Conservation (phyloP, 345 rosid genomes). For the Moringa oleifera region DNA sequence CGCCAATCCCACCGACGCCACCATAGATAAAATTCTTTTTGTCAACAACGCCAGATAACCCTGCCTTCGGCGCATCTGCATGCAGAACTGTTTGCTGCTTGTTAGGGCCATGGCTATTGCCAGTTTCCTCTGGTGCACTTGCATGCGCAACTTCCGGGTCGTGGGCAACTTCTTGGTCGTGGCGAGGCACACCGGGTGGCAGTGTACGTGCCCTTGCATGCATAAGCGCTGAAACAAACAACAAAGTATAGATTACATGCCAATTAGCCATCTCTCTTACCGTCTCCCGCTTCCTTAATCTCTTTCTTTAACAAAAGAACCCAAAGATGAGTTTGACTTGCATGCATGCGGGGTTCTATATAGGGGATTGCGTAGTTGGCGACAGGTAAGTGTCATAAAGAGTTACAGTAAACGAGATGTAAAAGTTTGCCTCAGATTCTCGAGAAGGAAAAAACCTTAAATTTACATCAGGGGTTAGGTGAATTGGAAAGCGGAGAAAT, state of each 20-base stretch:
- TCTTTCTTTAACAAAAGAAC: neutral
- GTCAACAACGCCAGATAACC: slow-evolving; percentile 44
- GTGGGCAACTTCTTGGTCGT: no score
- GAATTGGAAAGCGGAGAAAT: slow-evolving; percentile 21
- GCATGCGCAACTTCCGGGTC: neutral
- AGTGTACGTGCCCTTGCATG: slow-evolving; percentile 12
- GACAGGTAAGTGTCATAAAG: slow-evolving; percentile 45
- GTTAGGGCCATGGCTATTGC: no score
- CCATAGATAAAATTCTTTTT: slow-evolving; percentile 53
- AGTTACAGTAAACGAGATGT: slow-evolving; percentile 14
- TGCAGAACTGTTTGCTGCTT: slow-evolving; percentile 15
- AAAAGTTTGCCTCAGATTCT: slow-evolving; percentile 24
- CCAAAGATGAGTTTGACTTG: neutral
- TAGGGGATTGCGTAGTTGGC: slow-evolving; percentile 25
- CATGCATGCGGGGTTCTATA: slow-evolving; percentile 27
- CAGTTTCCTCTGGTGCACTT: neutral
- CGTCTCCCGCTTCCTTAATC: neutral
- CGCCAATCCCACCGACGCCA: slow-evolving; percentile 71
- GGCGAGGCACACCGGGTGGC: slow-evolving; percentile 14
- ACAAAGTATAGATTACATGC: slow-evolving; percentile 2
- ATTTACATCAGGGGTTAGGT: slow-evolving; percentile 27
- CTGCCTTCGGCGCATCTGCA: slow-evolving; percentile 36
- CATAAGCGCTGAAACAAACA: slow-evolving; percentile 12
- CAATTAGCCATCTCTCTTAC: slow-evolving; percentile 14
- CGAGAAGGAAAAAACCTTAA: slow-evolving; percentile 33